Evolutionary conservation across 2,329 filamentous ascomycete genomes (phyloP), one percentile per base, ranked within the genome.

Genomic region (Ceratocystis colombiana): DNA sequence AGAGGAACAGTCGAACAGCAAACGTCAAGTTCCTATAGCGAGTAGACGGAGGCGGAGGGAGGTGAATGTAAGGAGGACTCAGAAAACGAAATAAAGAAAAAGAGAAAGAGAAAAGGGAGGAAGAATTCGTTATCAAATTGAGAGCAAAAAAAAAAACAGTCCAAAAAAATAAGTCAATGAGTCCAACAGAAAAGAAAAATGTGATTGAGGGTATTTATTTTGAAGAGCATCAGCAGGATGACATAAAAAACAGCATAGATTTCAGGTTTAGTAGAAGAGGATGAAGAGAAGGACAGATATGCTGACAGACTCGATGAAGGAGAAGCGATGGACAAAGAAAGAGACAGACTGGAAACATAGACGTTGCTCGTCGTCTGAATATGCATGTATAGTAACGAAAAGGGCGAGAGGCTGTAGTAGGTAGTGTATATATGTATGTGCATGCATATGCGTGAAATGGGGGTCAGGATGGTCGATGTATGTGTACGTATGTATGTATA

Each of bases 231-330:
- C 20, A 28, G 15, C 53, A 44, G 33, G 25, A 55, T 37, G 57
- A 55, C 57, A 55, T 62, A 55, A 12, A 41, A 37, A 41, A 55
- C 57, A 55, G 59, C 57, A 62, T 62, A 66, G 64, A 62, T 46
- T 33, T 57, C 30, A 3, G 22, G 22, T 28, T 10, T 2, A 33
- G 22, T 3, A 12, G 20, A 20, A 33, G 8, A 20, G 8, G 10
- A 28, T n/a, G 7, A 20, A 20, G 59, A 33, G 45, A 48, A n/a
- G 20, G 45, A 10, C 5, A 20, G 45, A 48, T 48, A 12, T 3
- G 37, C 10, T 41, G 37, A 41, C 37, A 41, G 37, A 41, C 37
- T 41, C 10, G 37, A 10, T 37, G 33, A 3, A 41, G 37, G 37
- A 41, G 33, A 37, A 12, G 37, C 45, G 17, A 48, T 20, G 45